Evolutionary conservation across 768 basidiomycete species (phyloP).

Genomic region (Russula sp.): DNA sequence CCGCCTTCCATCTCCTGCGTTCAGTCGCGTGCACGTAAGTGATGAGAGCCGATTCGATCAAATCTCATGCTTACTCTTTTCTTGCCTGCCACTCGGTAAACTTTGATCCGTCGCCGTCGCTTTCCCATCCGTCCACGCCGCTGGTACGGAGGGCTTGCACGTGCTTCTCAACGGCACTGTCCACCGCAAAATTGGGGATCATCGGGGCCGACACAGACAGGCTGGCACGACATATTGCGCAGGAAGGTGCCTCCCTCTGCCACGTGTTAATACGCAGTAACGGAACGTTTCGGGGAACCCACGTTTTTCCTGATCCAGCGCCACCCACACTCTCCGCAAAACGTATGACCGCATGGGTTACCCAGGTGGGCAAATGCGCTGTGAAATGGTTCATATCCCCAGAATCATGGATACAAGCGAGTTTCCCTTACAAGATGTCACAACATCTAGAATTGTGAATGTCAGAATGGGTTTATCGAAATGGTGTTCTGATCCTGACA

Average conservation of each 20-base stretch:
- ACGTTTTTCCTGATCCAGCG: conserved; percentile 59
- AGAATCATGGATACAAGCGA: conserved; percentile 9
- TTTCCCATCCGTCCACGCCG: conserved; percentile 53
- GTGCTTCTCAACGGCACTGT: conserved; percentile 59
- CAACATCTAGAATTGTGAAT: conserved; percentile 50
- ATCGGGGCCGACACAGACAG: conserved; percentile 46
- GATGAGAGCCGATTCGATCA: conserved; percentile 19
- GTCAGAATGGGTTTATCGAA: conserved; percentile 8
- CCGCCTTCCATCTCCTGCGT: conserved; percentile 24
- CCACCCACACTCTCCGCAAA: conserved; percentile 65
- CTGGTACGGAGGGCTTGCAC: conserved; percentile 46
- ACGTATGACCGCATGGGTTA: conserved; percentile 73
- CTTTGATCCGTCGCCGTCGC: conserved; percentile 49
- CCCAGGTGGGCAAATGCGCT: conserved; percentile 61
- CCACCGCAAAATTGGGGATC: conserved; percentile 62
- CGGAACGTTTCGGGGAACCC: conserved; percentile 28
- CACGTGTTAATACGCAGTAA: conserved; percentile 15
- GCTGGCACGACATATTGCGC: conserved; percentile 57
- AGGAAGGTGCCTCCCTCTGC: conserved; percentile 46
- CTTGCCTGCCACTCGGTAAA: conserved; percentile 52
- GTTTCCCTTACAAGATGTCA: conserved; percentile 57
- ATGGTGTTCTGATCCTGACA: conserved; percentile 43
- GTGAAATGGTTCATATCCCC: conserved; percentile 12
- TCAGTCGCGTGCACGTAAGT: conserved; percentile 13
- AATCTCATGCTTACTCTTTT: conserved; percentile 46